Evolutionary conservation across 2,329 filamentous ascomycete species (phyloP).

Genomic region (Talaromyces sp.): DNA sequence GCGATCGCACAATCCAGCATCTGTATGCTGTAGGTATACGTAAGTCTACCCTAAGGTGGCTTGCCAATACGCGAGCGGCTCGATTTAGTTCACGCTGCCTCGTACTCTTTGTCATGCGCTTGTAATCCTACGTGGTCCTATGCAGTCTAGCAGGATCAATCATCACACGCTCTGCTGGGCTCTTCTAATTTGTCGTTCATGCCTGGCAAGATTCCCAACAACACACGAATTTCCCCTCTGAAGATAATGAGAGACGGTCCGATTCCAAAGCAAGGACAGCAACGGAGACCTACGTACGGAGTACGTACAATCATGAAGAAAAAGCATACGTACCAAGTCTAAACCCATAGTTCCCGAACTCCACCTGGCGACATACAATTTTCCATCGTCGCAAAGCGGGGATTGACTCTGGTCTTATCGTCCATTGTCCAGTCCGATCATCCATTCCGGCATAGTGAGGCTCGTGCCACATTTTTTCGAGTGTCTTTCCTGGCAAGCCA

Average conservation of each 20-base stretch:
- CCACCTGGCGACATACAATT: neutral
- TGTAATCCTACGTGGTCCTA: neutral
- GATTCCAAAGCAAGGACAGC: neutral
- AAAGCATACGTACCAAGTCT: neutral
- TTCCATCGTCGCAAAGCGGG: neutral
- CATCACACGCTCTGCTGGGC: neutral
- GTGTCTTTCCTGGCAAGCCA: neutral
- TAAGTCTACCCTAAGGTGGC: conserved; percentile 14
- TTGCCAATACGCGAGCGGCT: conserved; percentile 6
- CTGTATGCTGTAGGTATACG: conserved; percentile 2
- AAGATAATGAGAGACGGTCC: neutral
- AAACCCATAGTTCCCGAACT: conserved; percentile 2
- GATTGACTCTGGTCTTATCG: conserved; percentile 2
- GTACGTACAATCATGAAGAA: neutral
- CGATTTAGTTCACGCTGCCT: conserved; percentile 1
- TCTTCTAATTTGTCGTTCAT: neutral
- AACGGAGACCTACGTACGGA: neutral
- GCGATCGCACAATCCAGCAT: neutral
- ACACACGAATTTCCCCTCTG: neutral
- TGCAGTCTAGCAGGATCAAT: neutral
- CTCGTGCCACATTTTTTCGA: conserved; percentile 9
- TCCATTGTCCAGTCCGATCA: neutral
- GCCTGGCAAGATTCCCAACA: neutral
- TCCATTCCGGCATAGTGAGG: neutral
- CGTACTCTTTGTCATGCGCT: conserved; percentile 6